phyloP scores from a whole-genome alignment of 192 early-diverging fungal species.

The Podila epicladia region DNA sequence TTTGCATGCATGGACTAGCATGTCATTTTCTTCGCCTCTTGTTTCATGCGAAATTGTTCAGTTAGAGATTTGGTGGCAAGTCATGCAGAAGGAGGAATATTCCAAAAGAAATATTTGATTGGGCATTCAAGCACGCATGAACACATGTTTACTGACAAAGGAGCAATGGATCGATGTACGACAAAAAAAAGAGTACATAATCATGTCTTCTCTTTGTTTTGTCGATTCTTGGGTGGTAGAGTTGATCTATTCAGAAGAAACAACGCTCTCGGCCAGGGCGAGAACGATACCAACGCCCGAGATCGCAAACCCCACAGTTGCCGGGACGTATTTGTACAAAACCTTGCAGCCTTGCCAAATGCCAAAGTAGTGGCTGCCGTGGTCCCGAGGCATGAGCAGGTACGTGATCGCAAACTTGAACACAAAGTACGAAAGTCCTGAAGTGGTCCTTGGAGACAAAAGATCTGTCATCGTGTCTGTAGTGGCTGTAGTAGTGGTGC shows the following conservation, averaged over 20 bases:
- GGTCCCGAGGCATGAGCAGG: background rate
- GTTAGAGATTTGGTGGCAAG: too few relatives aligned
- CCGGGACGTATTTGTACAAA: background rate
- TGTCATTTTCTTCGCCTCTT: too few relatives aligned
- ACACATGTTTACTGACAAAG: too few relatives aligned
- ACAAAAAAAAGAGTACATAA: too few relatives aligned
- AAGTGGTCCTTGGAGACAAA: background rate
- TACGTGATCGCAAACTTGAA: slow-evolving; percentile 1
- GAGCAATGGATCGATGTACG: too few relatives aligned
- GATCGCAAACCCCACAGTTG: background rate
- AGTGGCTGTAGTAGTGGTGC: background rate
- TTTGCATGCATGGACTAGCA: too few relatives aligned
- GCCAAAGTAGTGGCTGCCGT: background rate
- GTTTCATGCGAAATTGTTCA: too few relatives aligned
- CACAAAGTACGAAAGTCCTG: background rate
- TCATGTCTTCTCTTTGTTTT: too few relatives aligned
- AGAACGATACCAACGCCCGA: background rate
- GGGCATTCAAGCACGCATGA: too few relatives aligned
- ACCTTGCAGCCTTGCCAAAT: background rate
- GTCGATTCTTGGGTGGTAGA: too few relatives aligned
- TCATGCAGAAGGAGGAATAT: too few relatives aligned
- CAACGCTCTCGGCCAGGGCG: background rate
- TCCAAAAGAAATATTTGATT: too few relatives aligned
- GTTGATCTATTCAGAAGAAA: background rate
- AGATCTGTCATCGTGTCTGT: background rate